Base-by-base conservation (phyloP, 2,329 filamentous ascomycete species). In the Fusarium sp. region DNA sequence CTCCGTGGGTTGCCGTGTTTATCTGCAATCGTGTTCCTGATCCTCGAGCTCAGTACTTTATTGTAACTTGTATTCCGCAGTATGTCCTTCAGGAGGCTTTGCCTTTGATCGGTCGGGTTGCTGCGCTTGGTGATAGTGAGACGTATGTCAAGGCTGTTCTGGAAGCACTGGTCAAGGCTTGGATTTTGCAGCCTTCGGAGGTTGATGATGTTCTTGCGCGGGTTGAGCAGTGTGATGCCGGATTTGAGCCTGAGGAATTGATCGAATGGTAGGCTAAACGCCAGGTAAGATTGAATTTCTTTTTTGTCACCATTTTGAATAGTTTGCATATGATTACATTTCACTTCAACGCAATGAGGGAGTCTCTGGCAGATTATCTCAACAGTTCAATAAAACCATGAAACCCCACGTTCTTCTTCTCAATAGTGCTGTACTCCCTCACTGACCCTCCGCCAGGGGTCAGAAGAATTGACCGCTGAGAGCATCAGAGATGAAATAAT, bases 31-130 rank as follows among this genome's bases (percentile, higher is more conserved):
- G 3, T n/a, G 6, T 37, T 0, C 34, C 34, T n/a, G 6, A n/a
- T 37, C 0, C 3, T 1, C 34, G 4, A n/a, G 34, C 5, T n/a
- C 5, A 12, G 34, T 37, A 37, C n/a, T 37, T n/a, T 7, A 37
- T 37, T 1, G 6, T 37, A 0, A 37, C 0, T 37, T 37, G 34
- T 2, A 37, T n/a, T n/a, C 18, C 6, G 1, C 34, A 37, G 18
- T 37, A 37, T 37, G 0, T 37, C 0, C 0, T 12, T n/a, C 10
- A 37, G 10, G 34, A 37, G 3, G 34, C 6, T n/a, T 3, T 37
- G 18, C 34, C 18, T 37, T 4, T 37, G 9, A 37, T 37, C 3
- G 9, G 9, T 1, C 0, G 9, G 18, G 34, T 37, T 37, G 16
- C 5, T n/a, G 32, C 16, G 9, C 16, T 5, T 0, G 9, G 2